phyloP scores from a whole-genome alignment of 1,139 yeast species.

The Ashbya aceris region DNA sequence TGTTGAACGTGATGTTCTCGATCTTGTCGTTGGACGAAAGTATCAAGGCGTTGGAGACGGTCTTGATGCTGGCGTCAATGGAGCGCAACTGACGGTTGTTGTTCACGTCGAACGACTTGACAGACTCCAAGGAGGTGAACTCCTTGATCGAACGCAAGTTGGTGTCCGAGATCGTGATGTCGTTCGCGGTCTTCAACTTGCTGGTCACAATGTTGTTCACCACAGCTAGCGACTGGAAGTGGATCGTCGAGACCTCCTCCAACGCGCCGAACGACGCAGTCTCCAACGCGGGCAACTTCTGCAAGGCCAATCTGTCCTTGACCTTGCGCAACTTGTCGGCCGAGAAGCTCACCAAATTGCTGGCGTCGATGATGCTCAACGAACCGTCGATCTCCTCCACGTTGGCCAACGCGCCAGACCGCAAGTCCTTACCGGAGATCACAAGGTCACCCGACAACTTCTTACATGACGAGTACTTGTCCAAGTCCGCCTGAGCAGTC shows the following conservation, averaged over 20 bases:
- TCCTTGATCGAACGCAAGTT: constrained; percentile 71
- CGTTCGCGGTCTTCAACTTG: constrained; percentile 62
- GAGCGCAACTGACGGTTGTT: constrained; percentile 68
- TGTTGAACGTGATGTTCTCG: constrained; percentile 58
- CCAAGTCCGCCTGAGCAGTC: constrained; percentile 71
- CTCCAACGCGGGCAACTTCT: constrained; percentile 57
- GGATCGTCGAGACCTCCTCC: constrained; percentile 69
- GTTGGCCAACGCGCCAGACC: constrained; percentile 47
- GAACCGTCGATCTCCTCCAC: constrained; percentile 70
- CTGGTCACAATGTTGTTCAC: constrained; percentile 55
- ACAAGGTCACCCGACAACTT: constrained; percentile 73
- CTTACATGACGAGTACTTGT: constrained; percentile 60
- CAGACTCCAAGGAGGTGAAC: constrained; percentile 56
- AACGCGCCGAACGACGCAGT: constrained; percentile 70
- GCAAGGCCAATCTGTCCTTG: constrained; percentile 56
- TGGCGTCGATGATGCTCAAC: constrained; percentile 56
- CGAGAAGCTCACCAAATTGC: constrained; percentile 49
- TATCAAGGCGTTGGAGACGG: constrained; percentile 65
- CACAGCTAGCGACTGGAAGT: constrained; percentile 79
- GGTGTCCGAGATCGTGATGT: constrained; percentile 78
- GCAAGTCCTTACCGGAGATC: constrained; percentile 51
- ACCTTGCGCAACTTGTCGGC: constrained; percentile 76
- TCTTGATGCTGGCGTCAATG: constrained; percentile 61
- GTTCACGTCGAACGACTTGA: constrained; percentile 75
- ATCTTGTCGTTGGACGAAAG: constrained; percentile 78